These are phyloP conservation scores for Aphanomyces stellatus DNA, from an alignment of 352 stramenopile species.

Conservation along the genomic window DNA sequence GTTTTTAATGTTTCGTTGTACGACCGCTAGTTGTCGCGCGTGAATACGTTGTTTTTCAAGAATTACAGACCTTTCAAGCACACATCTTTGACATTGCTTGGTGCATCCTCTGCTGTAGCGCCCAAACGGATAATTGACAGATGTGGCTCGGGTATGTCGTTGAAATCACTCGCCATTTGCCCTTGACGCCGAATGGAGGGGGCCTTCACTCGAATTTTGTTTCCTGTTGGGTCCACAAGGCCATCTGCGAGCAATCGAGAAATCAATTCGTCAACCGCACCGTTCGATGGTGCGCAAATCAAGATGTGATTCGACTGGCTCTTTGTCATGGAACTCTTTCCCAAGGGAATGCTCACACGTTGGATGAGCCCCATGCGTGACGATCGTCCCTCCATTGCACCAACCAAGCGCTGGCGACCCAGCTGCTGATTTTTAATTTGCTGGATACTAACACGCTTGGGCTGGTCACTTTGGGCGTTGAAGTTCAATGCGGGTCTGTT, in stretches of 20 bases:
- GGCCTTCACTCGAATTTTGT: slow-evolving; percentile 43
- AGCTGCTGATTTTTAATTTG: slow-evolving; percentile 15
- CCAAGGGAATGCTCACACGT: background rate
- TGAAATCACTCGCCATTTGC: slow-evolving; percentile 24
- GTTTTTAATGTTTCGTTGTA: slow-evolving; percentile 34
- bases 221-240: slow-evolving; percentile 50
- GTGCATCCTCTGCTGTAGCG: slow-evolving; percentile 64
- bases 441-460: background rate
- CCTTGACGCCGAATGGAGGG: slow-evolving; percentile 50
- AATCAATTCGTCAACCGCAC: slow-evolving; percentile 86
- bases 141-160: slow-evolving; percentile 27
- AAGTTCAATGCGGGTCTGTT: slow-evolving; percentile 12
- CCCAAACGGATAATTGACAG: slow-evolving; percentile 77
- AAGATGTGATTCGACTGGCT: slow-evolving; percentile 56
- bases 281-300: slow-evolving; percentile 85
- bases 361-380: background rate
- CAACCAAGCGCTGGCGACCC: slow-evolving; percentile 3
- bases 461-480: background rate
- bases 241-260: slow-evolving; percentile 77
- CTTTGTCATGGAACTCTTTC: background rate
- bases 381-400: background rate
- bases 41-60: slow-evolving; percentile 26
- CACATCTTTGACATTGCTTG: slow-evolving; percentile 58
- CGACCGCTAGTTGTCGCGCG: background rate
- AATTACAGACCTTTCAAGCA: slow-evolving; percentile 75